These are phyloP conservation scores for Myxozyma neglecta DNA, from an alignment of 805 yeast genomes.

Conservation along the genomic window DNA sequence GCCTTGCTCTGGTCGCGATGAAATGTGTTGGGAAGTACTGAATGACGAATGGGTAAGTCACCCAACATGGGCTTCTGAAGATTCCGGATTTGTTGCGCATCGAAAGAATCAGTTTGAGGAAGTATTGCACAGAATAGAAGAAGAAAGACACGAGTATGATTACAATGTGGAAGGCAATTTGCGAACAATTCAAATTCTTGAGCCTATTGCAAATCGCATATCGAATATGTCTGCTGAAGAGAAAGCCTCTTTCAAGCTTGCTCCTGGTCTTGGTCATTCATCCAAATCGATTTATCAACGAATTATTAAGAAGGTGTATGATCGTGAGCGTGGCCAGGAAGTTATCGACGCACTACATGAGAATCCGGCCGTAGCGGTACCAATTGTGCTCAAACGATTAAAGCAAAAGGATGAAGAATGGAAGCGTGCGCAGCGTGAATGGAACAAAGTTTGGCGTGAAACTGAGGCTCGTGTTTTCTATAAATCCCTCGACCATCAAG, in stretches of 20 bases:
- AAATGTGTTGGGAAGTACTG: constrained; percentile 97
- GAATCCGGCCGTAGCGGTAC: constrained; percentile 92
- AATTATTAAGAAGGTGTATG: constrained; percentile 88
- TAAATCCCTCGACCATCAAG: constrained; percentile 92
- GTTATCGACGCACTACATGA: constrained; percentile 95
- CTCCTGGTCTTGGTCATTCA: constrained; percentile 90
- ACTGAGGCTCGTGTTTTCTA: constrained; percentile 92
- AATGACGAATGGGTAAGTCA: constrained; percentile 99
- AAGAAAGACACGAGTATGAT: constrained; percentile 96
- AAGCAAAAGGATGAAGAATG: constrained; percentile 99
- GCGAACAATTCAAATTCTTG: constrained; percentile 91
- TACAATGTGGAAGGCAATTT: constrained; percentile 92
- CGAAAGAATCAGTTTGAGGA: constrained; percentile 98
- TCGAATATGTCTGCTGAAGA: constrained; percentile 92
- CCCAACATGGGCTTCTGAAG: constrained; percentile 99
- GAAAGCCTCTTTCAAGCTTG: constrained; percentile 78
- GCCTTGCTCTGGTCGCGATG: constrained; percentile 99
- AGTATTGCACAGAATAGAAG: constrained; percentile 89
- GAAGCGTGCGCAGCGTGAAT: constrained; percentile 96
- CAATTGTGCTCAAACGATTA: constrained; percentile 84
- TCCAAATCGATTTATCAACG: constrained; percentile 90
- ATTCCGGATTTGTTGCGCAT: constrained; percentile 98
- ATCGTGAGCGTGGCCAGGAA: constrained; percentile 91
- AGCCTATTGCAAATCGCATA: constrained; percentile 89
- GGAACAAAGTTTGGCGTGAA: constrained; percentile 99